These are phyloP conservation scores for Hypoxylon lienhwacheense DNA, from an alignment of 495 filamentous ascomycete genomes.

Conservation along the genomic window DNA sequence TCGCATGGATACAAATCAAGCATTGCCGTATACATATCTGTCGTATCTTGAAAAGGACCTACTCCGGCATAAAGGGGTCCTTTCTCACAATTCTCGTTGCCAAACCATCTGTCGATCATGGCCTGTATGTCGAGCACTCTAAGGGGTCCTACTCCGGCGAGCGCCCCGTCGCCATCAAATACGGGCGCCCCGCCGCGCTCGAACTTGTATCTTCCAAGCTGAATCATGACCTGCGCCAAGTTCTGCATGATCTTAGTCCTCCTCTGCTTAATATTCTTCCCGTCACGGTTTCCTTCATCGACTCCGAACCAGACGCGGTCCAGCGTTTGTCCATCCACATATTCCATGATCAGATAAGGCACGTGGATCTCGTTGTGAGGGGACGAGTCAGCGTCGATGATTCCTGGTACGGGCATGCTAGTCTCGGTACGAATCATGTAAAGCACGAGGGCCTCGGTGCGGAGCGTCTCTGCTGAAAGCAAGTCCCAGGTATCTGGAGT, in stretches of 20 bases:
- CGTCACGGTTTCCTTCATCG: neutral
- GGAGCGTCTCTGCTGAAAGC: constrained; percentile 19
- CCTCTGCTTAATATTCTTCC: neutral
- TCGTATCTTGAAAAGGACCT: constrained; percentile 9
- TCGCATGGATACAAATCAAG: constrained; percentile 18
- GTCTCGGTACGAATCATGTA: constrained; percentile 23
- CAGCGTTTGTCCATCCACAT: constrained; percentile 21
- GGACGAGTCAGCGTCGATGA: constrained; percentile 29
- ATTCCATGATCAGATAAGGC: constrained; percentile 35
- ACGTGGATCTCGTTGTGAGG: constrained; percentile 24
- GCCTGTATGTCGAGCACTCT: constrained; percentile 26
- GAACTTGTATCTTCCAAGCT: constrained; percentile 29
- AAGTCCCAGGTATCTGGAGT: constrained; percentile 27
- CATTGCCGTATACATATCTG: constrained; percentile 23
- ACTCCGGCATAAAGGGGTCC: constrained; percentile 8
- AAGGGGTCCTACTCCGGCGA: constrained; percentile 14
- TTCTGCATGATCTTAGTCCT: constrained; percentile 11
- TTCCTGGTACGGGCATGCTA: constrained; percentile 23
- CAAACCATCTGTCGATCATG: constrained; percentile 29
- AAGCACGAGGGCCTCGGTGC: constrained; percentile 26
- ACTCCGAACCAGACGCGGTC: constrained; percentile 27
- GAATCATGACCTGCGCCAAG: constrained; percentile 24
- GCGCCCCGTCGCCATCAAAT: constrained; percentile 15
- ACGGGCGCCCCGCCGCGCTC: constrained; percentile 24
- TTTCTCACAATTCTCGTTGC: constrained; percentile 21